A percentile compares a stretch with the other conserved stretches of the same genome.
Conservation (phyloP, 805 yeast genomes). For the Saturnispora sekii region DNA sequence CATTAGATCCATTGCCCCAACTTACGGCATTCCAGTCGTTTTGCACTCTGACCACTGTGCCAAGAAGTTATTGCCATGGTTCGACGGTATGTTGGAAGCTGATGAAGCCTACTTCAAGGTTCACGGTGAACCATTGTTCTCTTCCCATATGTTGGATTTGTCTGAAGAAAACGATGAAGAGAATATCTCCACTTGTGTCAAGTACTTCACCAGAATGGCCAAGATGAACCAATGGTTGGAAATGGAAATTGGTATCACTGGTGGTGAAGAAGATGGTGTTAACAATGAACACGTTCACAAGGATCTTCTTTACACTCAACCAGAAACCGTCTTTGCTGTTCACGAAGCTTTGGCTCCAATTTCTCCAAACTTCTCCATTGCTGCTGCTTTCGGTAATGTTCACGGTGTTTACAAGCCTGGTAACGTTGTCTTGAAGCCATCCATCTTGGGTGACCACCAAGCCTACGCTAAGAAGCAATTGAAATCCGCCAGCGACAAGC, state of each 20-base stretch:
- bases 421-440: conserved; percentile 89
- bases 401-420: conserved; percentile 99
- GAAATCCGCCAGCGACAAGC: conserved; percentile 42
- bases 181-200: conserved; percentile 88
- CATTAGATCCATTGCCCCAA: conserved; percentile 93
- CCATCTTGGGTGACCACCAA: conserved; percentile 93
- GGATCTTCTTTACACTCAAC: conserved; percentile 83
- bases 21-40: conserved; percentile 93
- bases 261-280: conserved; percentile 99
- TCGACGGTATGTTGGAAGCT: conserved; percentile 94
- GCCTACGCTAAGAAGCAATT: conserved; percentile 65
- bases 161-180: conserved; percentile 95
- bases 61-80: conserved; percentile 95
- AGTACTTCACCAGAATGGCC: conserved; percentile 90
- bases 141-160: conserved; percentile 97
- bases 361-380: conserved; percentile 97
- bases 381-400: conserved; percentile 98
- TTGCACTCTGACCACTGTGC: conserved; percentile 99
- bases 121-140: conserved; percentile 93
- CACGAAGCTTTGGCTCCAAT: conserved; percentile 83
- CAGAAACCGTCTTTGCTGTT: conserved; percentile 90
- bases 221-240: conserved; percentile 96
- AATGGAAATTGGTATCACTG: conserved; percentile 99
- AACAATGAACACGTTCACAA: conserved; percentile 91
- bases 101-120: conserved; percentile 84